phyloP scores from a whole-genome alignment of 192 early-diverging fungal species.

The Linderina pennispora region DNA sequence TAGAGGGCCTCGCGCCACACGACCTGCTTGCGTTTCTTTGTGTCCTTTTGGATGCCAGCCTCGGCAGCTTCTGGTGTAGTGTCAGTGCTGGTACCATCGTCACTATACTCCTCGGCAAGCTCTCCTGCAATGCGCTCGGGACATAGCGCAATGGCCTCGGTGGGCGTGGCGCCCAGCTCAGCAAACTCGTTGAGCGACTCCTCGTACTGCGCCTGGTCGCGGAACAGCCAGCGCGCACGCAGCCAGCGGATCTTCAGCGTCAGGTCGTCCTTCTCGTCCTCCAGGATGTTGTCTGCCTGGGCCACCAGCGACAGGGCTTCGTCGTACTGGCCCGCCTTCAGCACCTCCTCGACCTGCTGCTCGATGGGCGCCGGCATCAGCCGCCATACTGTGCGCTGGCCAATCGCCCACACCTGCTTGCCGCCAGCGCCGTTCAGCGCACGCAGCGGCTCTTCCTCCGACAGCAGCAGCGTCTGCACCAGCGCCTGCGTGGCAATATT shows the following conservation, averaged over 20 bases:
- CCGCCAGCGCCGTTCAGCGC: slow-evolving; percentile 60
- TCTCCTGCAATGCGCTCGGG: slow-evolving; percentile 64
- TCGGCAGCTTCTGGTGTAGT: slow-evolving; percentile 6
- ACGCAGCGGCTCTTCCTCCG: slow-evolving; percentile 44
- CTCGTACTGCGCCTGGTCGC: slow-evolving; percentile 53
- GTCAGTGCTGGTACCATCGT: slow-evolving; percentile 5
- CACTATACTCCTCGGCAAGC: slow-evolving; percentile 38
- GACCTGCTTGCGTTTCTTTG: slow-evolving; percentile 13
- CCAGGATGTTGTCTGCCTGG: slow-evolving; percentile 65
- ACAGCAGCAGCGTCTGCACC: slow-evolving; percentile 74
- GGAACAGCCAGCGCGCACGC: slow-evolving; percentile 67
- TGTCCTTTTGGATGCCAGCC: slow-evolving; percentile 1
- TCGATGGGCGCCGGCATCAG: slow-evolving; percentile 50
- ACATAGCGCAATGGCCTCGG: slow-evolving; percentile 62
- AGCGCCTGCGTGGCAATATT: slow-evolving; percentile 76
- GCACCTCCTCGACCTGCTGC: slow-evolving; percentile 64
- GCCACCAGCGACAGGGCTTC: slow-evolving; percentile 71
- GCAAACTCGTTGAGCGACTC: slow-evolving; percentile 59
- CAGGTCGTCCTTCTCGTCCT: slow-evolving; percentile 63
- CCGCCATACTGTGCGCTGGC: slow-evolving; percentile 62
- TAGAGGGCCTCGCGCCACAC: slow-evolving; percentile 41
- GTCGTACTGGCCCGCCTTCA: slow-evolving; percentile 61
- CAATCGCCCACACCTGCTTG: slow-evolving; percentile 68
- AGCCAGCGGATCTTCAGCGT: slow-evolving; percentile 56
- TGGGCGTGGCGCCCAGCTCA: slow-evolving; percentile 58